A percentile compares a stretch with the other conserved stretches of the same genome.
Conservation (phyloP, 805 yeast genomes). For the Kazachstania psychrophila region DNA sequence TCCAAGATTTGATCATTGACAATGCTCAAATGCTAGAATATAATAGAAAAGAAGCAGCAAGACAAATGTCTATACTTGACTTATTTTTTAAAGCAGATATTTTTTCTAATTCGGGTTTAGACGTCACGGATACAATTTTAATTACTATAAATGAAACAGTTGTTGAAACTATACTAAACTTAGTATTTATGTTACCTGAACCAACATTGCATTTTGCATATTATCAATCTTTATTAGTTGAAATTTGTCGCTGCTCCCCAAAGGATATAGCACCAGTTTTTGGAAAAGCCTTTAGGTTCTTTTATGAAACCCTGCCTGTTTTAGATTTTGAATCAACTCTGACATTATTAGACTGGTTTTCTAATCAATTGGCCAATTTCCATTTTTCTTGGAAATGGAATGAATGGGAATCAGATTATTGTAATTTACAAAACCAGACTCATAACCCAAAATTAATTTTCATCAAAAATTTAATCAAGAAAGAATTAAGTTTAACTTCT, state of each 20-base stretch:
- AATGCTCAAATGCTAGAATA: conserved; percentile 67
- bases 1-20: conserved; percentile 66
- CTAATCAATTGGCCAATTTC: conserved; percentile 81
- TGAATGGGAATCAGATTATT: conserved; percentile 64
- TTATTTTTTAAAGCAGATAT: conserved; percentile 50
- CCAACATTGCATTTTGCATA: conserved; percentile 55
- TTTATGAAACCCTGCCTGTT: conserved; percentile 51
- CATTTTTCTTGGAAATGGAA: conserved; percentile 93
- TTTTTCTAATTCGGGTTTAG: conserved; percentile 59
- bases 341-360: conserved; percentile 75
- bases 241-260: conserved; percentile 70
- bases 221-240: conserved; percentile 68
- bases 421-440: conserved; percentile 30
- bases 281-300: conserved; percentile 75
- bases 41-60: conserved; percentile 73
- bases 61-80: conserved; percentile 65
- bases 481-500: conserved; percentile 69
- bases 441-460: conserved; percentile 65
- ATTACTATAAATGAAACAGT: conserved; percentile 47
- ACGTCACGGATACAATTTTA: conserved; percentile 67
- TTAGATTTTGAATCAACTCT: conserved; percentile 64
- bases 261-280: conserved; percentile 78
- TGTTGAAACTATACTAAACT: conserved; percentile 65
- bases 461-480: conserved; percentile 62
- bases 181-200: conserved; percentile 60